Conservation (phyloP, 1,139 yeast genomes). For the Magnusiomyces fungicola region DNA sequence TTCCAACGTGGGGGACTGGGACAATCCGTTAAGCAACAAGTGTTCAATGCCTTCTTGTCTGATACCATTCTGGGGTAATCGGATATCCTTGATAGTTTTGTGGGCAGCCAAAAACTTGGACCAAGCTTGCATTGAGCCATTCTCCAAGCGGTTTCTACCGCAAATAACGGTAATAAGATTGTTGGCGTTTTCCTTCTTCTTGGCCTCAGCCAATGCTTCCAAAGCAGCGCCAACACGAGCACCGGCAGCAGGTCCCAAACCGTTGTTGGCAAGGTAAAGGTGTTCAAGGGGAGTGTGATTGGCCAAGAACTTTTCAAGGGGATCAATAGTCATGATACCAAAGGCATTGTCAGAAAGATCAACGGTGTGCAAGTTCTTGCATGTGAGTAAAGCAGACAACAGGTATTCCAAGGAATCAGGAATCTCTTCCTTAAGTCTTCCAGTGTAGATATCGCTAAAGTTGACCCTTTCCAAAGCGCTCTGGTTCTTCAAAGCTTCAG, state of each 20-base stretch:
- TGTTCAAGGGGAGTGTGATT: conserved; percentile 77
- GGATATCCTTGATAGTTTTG: conserved; percentile 59
- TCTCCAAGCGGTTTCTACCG: conserved; percentile 93
- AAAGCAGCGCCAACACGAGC: conserved; percentile 85
- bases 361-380: conserved; percentile 61
- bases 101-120: conserved; percentile 72
- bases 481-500: conserved; percentile 45
- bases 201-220: conserved; percentile 60
- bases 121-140: conserved; percentile 67
- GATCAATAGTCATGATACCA: conserved; percentile 91
- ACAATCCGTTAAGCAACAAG: conserved; percentile 66
- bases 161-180: conserved; percentile 71
- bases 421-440: conserved; percentile 89
- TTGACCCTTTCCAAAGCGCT: conserved; percentile 51
- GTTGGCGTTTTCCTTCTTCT: conserved; percentile 38
- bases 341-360: conserved; percentile 93
- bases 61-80: conserved; percentile 91
- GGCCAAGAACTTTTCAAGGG: conserved; percentile 69
- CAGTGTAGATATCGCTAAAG: conserved; percentile 89
- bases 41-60: conserved; percentile 86
- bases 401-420: conserved; percentile 71
- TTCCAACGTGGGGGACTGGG: conserved; percentile 50
- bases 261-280: conserved; percentile 84
- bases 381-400: conserved; percentile 63
- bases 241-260: conserved; percentile 97